Evolutionary conservation across 2,329 filamentous ascomycete species (phyloP).

Genomic region (Botrytis sinoallii): DNA sequence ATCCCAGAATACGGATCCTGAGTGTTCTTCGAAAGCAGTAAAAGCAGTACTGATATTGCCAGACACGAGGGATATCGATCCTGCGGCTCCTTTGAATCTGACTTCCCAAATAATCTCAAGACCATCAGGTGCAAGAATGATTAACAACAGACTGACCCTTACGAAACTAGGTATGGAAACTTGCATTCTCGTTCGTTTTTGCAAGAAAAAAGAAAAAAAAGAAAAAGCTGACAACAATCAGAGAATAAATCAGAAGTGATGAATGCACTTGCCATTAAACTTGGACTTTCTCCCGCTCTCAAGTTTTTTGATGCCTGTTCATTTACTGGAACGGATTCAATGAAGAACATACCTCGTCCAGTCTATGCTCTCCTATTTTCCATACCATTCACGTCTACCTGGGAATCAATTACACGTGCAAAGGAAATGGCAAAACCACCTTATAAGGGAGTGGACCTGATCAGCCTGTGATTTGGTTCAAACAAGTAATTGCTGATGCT

Average conservation of each 20-base stretch:
- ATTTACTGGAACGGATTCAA: slow-evolving; percentile 78
- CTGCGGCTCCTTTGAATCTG: background rate
- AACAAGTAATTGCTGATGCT: slow-evolving; percentile 89
- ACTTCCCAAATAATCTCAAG: background rate
- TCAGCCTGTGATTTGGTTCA: slow-evolving; percentile 89
- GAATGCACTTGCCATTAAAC: slow-evolving; percentile 74
- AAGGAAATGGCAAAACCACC: slow-evolving; percentile 65
- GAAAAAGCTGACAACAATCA: slow-evolving; percentile 13
- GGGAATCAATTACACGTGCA: slow-evolving; percentile 70
- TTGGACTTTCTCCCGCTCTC: slow-evolving; percentile 76
- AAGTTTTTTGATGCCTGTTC: slow-evolving; percentile 89
- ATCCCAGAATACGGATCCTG: background rate
- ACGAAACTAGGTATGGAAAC: background rate
- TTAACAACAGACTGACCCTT: background rate
- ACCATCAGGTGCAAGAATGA: background rate
- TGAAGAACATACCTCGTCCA: slow-evolving; percentile 84
- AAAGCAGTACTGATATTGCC: background rate
- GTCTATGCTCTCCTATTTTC: slow-evolving; percentile 86
- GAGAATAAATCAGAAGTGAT: slow-evolving; percentile 78
- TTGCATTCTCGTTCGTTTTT: background rate
- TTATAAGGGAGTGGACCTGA: slow-evolving; percentile 66
- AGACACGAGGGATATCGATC: background rate
- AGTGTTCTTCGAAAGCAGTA: background rate
- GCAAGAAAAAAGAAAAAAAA: no score
- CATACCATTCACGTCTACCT: slow-evolving; percentile 77